These are phyloP conservation scores for Penicillium olsonii DNA, from an alignment of 2,329 filamentous ascomycete species.

Conservation along the genomic window DNA sequence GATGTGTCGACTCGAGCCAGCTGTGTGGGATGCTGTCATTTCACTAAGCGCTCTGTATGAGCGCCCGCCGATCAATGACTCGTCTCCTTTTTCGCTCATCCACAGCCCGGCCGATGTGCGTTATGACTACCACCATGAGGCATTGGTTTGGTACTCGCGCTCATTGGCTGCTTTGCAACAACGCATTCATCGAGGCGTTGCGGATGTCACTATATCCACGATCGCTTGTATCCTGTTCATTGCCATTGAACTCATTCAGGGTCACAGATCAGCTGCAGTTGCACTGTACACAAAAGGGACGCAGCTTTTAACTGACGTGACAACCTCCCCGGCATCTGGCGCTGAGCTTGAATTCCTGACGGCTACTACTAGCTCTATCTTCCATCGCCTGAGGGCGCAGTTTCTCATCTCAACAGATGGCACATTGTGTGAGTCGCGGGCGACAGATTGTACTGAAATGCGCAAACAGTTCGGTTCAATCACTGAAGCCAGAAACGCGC, in stretches of 20 bases:
- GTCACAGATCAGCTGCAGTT: conserved; percentile 15
- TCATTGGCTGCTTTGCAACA: conserved; percentile 17
- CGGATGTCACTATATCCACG: conserved; percentile 15
- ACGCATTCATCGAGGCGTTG: conserved; percentile 16
- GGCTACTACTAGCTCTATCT: conserved; percentile 13
- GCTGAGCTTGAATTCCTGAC: not conserved
- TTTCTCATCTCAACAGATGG: conserved; percentile 9
- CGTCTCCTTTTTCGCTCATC: conserved; percentile 10
- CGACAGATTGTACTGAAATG: not conserved
- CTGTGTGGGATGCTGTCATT: conserved; percentile 32
- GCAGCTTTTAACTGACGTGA: conserved; percentile 9
- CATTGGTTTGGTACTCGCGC: conserved; percentile 22
- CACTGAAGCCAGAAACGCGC: conserved; percentile 16
- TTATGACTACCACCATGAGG: conserved; percentile 15
- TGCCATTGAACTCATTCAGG: conserved; percentile 21
- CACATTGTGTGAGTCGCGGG: not conserved
- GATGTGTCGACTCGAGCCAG: conserved; percentile 26
- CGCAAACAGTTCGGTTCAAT: not conserved
- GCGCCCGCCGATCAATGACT: conserved; percentile 18
- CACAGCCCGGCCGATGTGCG: conserved; percentile 13
- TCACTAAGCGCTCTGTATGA: conserved; percentile 31
- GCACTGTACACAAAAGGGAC: conserved; percentile 12
- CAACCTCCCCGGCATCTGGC: not conserved
- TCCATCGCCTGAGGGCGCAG: conserved; percentile 17
- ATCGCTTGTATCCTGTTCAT: conserved; percentile 23